These are phyloP conservation scores for Alternaria dauci DNA, from an alignment of 2,329 filamentous ascomycete species.

Conservation along the genomic window DNA sequence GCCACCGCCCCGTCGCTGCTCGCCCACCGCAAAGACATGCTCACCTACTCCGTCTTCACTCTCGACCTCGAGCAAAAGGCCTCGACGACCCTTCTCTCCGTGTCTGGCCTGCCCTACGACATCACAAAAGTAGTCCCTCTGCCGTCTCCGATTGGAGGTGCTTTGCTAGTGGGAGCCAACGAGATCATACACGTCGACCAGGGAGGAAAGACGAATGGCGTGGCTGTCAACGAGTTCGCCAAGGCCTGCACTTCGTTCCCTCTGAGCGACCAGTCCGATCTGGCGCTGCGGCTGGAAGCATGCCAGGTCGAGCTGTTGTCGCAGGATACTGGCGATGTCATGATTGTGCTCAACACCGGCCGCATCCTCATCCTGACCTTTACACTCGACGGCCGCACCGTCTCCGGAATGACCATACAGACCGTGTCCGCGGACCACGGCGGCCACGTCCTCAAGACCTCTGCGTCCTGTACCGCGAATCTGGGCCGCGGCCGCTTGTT, in stretches of 20 bases:
- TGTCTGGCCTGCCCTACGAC: constrained; percentile 85
- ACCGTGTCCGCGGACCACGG: constrained; percentile 70
- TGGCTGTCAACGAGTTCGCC: constrained; percentile 91
- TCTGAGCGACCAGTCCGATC: constrained; percentile 83
- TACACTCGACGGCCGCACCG: constrained; percentile 86
- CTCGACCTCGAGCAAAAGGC: constrained; percentile 92
- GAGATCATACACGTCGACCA: constrained; percentile 96
- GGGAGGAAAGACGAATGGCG: constrained; percentile 89
- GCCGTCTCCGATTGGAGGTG: constrained; percentile 86
- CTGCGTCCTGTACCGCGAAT: constrained; percentile 73
- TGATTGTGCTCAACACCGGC: constrained; percentile 82
- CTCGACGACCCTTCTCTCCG: constrained; percentile 90
- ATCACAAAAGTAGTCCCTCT: constrained; percentile 83
- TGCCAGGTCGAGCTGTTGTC: constrained; percentile 80
- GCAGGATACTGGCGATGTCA: constrained; percentile 78
- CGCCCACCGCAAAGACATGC: constrained; percentile 79
- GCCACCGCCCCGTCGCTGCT: constrained; percentile 77
- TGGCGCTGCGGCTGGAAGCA: constrained; percentile 81
- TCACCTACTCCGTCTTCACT: constrained; percentile 94
- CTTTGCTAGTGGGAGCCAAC: constrained; percentile 85
- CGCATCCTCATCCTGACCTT: constrained; percentile 79
- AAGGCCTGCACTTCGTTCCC: constrained; percentile 83
- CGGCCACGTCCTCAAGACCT: constrained; percentile 67
- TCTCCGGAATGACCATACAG: constrained; percentile 83
- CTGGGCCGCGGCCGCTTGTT: constrained; percentile 78